These are phyloP conservation scores for Rhizophora mangle DNA, from an alignment of 345 rosid species.

Conservation along the genomic window DNA sequence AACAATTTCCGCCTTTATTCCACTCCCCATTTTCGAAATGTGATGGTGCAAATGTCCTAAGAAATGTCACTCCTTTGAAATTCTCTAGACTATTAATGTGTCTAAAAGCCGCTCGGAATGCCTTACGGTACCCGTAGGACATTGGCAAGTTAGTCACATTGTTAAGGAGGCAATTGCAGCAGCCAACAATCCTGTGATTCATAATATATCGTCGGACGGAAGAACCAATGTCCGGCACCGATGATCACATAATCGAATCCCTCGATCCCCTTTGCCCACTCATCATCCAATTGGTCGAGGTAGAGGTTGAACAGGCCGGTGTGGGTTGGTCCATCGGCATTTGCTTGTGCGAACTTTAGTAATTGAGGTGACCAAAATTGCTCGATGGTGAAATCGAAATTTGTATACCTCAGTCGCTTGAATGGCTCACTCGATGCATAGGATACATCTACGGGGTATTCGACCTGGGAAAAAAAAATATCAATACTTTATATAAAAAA, in stretches of 20 bases:
- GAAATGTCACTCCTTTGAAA: conserved; percentile 55
- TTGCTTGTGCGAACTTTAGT: conserved; percentile 42
- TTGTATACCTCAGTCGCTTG: conserved; percentile 62
- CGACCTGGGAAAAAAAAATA: conserved; percentile 41
- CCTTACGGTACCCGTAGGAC: conserved; percentile 60
- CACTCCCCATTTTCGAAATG: conserved; percentile 82
- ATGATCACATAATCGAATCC: conserved; percentile 61
- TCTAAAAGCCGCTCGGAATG: conserved; percentile 65
- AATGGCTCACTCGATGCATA: conserved; percentile 43
- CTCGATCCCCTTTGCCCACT: conserved; percentile 56
- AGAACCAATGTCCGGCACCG: conserved; percentile 84
- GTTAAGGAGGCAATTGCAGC: conserved; percentile 51
- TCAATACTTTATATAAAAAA: too few relatives aligned
- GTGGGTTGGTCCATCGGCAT: conserved; percentile 32
- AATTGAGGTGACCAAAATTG: conserved; percentile 66
- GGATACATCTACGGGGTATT: conserved; percentile 67
- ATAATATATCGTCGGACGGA: conserved; percentile 51
- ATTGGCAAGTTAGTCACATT: conserved; percentile 56
- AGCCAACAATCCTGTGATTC: conserved; percentile 46
- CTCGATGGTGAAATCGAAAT: conserved; percentile 69
- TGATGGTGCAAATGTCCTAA: conserved; percentile 68
- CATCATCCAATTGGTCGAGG: conserved; percentile 56
- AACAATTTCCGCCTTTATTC: conserved; percentile 79
- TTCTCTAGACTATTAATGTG: conserved; percentile 46
- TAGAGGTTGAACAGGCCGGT: conserved; percentile 51